Percentiles rank a stretch among this genome's conserved stretches.
phyloP scores from a whole-genome alignment of 139 green algal species.

The Tetratostichococcus sp. region DNA sequence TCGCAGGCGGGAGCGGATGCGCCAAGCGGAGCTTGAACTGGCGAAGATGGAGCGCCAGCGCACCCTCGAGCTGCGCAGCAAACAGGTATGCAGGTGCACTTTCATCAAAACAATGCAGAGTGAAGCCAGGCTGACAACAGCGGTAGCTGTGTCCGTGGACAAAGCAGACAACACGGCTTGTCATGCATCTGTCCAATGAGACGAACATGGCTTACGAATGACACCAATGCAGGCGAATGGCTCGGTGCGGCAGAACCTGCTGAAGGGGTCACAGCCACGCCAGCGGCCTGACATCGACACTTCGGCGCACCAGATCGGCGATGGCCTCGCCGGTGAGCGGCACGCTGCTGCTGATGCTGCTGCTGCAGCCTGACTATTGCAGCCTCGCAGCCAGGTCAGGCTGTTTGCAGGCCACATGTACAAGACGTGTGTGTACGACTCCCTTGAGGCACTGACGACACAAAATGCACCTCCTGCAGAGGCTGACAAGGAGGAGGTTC shows the following conservation, averaged over 20 bases:
- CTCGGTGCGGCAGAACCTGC: background rate
- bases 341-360: background rate
- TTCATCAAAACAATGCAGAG: too few species aligned
- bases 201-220: too few species aligned
- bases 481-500: constrained; percentile 1
- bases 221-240: background rate
- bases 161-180: too few species aligned
- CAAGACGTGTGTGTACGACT: too few species aligned
- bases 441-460: too few species aligned
- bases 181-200: too few species aligned
- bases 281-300: background rate
- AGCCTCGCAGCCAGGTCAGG: too few species aligned
- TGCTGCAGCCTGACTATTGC: too few species aligned
- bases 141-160: too few species aligned
- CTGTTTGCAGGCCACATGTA: too few species aligned
- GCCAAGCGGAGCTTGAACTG: constrained; percentile 11
- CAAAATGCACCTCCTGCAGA: constrained; percentile 12
- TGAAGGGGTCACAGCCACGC: background rate
- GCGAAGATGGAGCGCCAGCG: constrained; percentile 1
- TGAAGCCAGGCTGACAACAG: too few species aligned
- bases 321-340: constrained; percentile 5
- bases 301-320: background rate
- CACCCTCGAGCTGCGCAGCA: background rate
- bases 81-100: too few species aligned
- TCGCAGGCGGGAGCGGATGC: constrained; percentile 12